phyloP scores from a whole-genome alignment of 306 rosid species.

The Sechiopsis laciniata region DNA sequence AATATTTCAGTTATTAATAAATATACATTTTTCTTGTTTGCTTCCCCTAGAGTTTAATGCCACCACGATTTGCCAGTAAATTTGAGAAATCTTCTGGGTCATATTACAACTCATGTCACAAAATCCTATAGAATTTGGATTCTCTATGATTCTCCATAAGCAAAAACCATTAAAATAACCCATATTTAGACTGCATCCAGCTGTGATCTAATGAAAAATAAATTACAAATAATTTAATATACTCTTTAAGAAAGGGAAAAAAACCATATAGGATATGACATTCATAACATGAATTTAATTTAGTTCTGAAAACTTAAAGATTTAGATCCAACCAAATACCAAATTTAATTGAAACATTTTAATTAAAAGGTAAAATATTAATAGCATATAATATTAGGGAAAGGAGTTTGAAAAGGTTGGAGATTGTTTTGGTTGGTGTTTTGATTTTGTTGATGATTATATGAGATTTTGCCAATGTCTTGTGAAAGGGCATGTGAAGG shows the following conservation, averaged over 20 bases:
- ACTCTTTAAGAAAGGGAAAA: neutral
- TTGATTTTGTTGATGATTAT: slow-evolving; percentile 19
- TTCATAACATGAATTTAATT: slow-evolving; percentile 10
- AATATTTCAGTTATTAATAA: neutral
- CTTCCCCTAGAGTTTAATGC: neutral
- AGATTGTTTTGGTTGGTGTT: neutral
- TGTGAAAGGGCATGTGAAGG: slow-evolving; percentile 8
- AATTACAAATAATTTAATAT: neutral
- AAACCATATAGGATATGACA: neutral
- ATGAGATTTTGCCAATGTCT: slow-evolving; percentile 4
- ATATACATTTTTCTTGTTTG: neutral
- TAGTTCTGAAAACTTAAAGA: neutral
- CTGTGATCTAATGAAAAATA: slow-evolving; percentile 7
- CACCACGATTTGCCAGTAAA: slow-evolving; percentile 17
- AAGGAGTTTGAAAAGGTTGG: neutral
- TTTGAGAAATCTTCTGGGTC: neutral
- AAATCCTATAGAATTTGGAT: neutral
- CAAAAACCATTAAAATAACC: neutral
- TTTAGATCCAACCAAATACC: neutral
- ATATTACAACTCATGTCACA: neutral
- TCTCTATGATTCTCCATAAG: slow-evolving; percentile 4
- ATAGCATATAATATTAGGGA: neutral
- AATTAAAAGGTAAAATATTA: neutral
- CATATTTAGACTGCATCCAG: neutral
- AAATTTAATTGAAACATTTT: neutral